Conservation (phyloP, 192 early-diverging fungal genomes). For the Helicostylum pulchrum region DNA sequence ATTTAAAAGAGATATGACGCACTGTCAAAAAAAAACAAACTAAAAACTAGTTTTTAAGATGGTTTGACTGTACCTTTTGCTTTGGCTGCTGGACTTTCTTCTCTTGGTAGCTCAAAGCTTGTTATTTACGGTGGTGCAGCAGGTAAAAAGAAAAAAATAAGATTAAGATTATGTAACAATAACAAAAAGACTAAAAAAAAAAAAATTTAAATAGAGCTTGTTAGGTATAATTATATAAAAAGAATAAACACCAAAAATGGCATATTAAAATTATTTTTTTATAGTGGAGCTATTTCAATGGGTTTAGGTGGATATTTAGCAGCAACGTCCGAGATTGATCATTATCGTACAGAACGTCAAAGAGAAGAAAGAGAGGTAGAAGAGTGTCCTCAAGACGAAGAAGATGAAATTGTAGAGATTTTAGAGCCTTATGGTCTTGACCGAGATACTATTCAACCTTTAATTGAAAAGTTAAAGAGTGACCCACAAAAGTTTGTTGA, state of each 20-base stretch:
- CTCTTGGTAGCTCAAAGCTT: conserved; percentile 46
- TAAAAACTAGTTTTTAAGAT: conserved; percentile 17
- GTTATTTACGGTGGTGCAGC: conserved; percentile 61
- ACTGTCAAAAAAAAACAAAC: neutral
- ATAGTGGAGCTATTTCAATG: conserved; percentile 61
- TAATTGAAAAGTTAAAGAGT: conserved; percentile 46
- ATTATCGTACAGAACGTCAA: conserved; percentile 56
- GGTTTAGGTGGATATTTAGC: conserved; percentile 64
- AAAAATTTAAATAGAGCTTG: no score
- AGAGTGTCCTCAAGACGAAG: conserved; percentile 51
- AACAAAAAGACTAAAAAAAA: neutral
- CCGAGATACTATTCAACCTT: conserved; percentile 41
- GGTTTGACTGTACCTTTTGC: conserved; percentile 63
- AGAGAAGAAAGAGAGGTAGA: conserved; percentile 53
- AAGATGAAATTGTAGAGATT: conserved; percentile 61
- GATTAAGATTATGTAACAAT: neutral
- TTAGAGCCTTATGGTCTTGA: conserved; percentile 63
- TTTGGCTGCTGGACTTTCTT: conserved; percentile 58
- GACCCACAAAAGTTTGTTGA: conserved; percentile 62
- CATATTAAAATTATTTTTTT: conserved; percentile 1
- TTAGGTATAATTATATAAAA: conserved; percentile 15
- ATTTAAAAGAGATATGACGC: neutral
- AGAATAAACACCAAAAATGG: neutral
- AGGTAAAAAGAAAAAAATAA: conserved; percentile 27
- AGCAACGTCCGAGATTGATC: conserved; percentile 56